Evolutionary conservation across 2,329 filamentous ascomycete species (phyloP).

Genomic region (Tolypocladium endophyticum): DNA sequence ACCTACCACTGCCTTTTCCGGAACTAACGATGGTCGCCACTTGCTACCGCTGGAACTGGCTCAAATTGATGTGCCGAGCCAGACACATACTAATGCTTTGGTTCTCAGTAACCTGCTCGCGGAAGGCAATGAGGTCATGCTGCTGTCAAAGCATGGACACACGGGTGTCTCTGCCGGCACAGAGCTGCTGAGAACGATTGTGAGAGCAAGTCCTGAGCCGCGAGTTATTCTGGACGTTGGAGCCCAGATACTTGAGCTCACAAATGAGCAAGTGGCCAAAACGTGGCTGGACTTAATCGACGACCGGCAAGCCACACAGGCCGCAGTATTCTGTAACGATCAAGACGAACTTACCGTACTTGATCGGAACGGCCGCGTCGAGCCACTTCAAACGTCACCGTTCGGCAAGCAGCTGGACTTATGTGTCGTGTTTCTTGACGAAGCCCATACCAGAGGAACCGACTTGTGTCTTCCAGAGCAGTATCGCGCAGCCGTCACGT

Average conservation of each 20-base stretch:
- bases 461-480: constrained; percentile 49
- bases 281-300: constrained; percentile 33
- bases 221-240: constrained; percentile 61
- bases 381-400: constrained; percentile 45
- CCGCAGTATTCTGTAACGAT: constrained; percentile 45
- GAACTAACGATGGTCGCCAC: constrained; percentile 49
- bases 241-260: constrained; percentile 55
- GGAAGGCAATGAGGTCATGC: constrained; percentile 31
- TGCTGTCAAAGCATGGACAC: background rate
- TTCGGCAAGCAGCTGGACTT: constrained; percentile 42
- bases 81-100: constrained; percentile 53
- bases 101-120: constrained; percentile 49
- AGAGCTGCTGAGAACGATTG: constrained; percentile 30
- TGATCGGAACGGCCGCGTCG: constrained; percentile 31
- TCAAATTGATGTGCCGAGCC: constrained; percentile 40
- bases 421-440: constrained; percentile 59
- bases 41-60: constrained; percentile 42
- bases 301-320: constrained; percentile 3
- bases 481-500: constrained; percentile 54
- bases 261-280: constrained; percentile 41
- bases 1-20: constrained; percentile 53
- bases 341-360: constrained; percentile 43
- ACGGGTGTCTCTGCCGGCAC: constrained; percentile 11
- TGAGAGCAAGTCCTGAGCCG: constrained; percentile 23
- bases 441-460: constrained; percentile 58